Percentiles rank a stretch among this genome's conserved stretches.
phyloP scores from a whole-genome alignment of 345 rosid species.

The Corchorus capsularis region DNA sequence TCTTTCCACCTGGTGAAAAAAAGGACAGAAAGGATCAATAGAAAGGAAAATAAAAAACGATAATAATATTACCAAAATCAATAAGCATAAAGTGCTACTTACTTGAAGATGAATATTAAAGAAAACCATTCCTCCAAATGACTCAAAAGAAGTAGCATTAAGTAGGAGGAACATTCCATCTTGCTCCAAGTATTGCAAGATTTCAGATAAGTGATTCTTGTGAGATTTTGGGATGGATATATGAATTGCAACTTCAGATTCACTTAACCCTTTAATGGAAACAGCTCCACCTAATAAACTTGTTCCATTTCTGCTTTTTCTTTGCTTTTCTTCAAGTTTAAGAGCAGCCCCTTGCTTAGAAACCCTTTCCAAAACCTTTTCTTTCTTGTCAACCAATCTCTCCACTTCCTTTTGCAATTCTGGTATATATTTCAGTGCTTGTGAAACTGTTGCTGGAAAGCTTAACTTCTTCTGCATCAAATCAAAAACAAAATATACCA shows the following conservation, averaged over 20 bases:
- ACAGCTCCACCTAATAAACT: conserved; percentile 17
- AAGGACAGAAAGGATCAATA: not conserved
- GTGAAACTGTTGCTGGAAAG: conserved; percentile 49
- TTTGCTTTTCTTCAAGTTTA: not conserved
- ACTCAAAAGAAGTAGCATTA: conserved; percentile 55
- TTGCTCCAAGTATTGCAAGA: conserved; percentile 45
- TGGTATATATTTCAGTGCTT: conserved; percentile 56
- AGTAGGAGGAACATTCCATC: conserved; percentile 39
- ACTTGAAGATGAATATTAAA: conserved; percentile 42
- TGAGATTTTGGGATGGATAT: conserved; percentile 24
- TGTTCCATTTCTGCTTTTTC: not conserved
- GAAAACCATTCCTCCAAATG: conserved; percentile 48
- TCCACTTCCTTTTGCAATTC: conserved; percentile 46
- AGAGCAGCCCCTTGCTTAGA: conserved; percentile 26
- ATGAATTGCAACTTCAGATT: conserved; percentile 50
- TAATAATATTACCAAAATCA: not conserved
- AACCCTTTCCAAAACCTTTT: conserved; percentile 38
- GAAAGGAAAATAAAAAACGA: too few species aligned
- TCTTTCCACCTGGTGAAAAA: conserved; percentile 3
- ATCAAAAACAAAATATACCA: not conserved
- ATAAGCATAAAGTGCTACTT: not conserved
- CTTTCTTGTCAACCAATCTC: conserved; percentile 37
- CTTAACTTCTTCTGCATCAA: conserved; percentile 47
- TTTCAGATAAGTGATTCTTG: conserved; percentile 35
- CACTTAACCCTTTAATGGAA: conserved; percentile 41